Percentiles rank a stretch among this genome's conserved stretches.
Conservation (phyloP, 306 rosid genomes). For the Ormosia semicastrata region DNA sequence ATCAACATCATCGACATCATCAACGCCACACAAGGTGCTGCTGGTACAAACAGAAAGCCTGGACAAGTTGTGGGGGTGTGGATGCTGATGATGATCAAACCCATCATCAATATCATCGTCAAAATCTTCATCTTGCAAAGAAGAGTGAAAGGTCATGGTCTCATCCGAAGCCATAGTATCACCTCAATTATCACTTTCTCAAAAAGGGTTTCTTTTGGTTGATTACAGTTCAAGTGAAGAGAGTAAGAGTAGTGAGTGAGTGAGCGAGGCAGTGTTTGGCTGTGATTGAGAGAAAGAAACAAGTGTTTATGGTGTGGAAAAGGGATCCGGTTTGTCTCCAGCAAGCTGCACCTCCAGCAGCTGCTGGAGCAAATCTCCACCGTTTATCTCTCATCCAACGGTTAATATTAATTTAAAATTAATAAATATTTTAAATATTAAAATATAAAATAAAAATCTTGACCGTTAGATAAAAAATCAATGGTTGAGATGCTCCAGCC, state of each 20-base stretch:
- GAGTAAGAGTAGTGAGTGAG: background rate
- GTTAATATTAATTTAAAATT: too few relatives aligned
- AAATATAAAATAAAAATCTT: too few relatives aligned
- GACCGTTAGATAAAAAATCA: too few relatives aligned
- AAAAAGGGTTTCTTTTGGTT: background rate
- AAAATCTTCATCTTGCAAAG: constrained; percentile 45
- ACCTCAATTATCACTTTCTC: background rate
- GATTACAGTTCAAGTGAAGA: background rate
- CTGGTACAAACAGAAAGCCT: constrained; percentile 65
- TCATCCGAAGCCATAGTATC: constrained; percentile 56
- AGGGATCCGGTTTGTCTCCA: too few relatives aligned
- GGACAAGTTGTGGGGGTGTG: constrained; percentile 49
- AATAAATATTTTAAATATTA: too few relatives aligned
- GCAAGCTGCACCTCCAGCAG: too few relatives aligned
- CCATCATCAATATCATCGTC: constrained; percentile 35
- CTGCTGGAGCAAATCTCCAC: too few relatives aligned
- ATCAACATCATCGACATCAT: constrained; percentile 31
- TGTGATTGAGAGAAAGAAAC: background rate
- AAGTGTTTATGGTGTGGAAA: background rate
- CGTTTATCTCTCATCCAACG: too few relatives aligned
- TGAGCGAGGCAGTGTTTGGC: background rate
- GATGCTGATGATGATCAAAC: constrained; percentile 23
- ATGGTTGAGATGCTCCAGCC: too few relatives aligned
- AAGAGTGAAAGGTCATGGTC: constrained; percentile 39
- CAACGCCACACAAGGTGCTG: constrained; percentile 35